Evolutionary conservation across 208 protist species (phyloP).

Genomic region (Crithidia sp.): DNA sequence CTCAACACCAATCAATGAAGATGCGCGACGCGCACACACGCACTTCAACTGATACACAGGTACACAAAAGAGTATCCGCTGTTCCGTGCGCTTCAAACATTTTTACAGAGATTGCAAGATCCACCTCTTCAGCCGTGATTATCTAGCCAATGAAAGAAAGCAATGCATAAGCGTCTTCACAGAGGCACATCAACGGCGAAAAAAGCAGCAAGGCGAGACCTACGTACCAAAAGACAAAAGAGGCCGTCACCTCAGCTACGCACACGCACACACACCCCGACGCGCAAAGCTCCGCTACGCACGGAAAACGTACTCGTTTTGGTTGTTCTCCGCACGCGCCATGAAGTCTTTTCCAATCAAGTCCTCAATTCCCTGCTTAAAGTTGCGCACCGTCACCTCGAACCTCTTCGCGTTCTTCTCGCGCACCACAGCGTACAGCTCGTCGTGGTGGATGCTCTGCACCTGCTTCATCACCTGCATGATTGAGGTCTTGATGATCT

Average conservation of each 20-base stretch:
- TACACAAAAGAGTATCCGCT: too few species aligned
- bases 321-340: slow-evolving; percentile 28
- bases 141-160: too few species aligned
- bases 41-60: too few species aligned
- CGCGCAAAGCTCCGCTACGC: slow-evolving; percentile 3
- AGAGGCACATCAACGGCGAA: background rate
- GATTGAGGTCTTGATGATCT: slow-evolving; percentile 40
- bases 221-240: background rate
- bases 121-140: too few species aligned
- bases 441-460: slow-evolving; percentile 36
- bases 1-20: too few species aligned
- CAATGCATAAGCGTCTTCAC: too few species aligned
- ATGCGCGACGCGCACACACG: too few species aligned
- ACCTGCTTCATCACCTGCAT: slow-evolving; percentile 53
- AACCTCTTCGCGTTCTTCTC: slow-evolving; percentile 37
- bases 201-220: background rate
- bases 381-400: slow-evolving; percentile 34
- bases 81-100: too few species aligned
- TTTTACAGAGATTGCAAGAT: too few species aligned
- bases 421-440: slow-evolving; percentile 41
- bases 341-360: slow-evolving; percentile 65
- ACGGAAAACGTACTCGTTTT: slow-evolving; percentile 27
- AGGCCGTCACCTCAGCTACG: background rate
- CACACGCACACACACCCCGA: too few species aligned
- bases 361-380: slow-evolving; percentile 61